Conservation (phyloP, 352 stramenopile species). For the Globisporangium emineosum region DNA sequence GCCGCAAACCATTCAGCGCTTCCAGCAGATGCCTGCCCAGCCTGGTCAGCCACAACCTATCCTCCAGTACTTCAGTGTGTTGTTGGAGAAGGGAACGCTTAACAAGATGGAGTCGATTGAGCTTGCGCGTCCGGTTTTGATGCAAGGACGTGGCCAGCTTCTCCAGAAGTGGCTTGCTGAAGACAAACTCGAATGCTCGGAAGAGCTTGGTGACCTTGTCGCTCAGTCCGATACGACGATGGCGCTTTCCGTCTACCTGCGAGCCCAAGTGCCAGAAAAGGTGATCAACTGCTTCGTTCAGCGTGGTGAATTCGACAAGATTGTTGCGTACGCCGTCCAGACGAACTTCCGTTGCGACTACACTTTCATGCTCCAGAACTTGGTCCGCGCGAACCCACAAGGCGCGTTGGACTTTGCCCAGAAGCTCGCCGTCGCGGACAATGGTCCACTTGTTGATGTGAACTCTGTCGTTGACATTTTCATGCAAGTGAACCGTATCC, state of each 20-base stretch:
- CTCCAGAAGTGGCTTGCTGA: constrained; percentile 99
- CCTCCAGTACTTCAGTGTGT: constrained; percentile 99
- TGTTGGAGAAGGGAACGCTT: constrained; percentile 97
- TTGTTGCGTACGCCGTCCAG: constrained; percentile 92
- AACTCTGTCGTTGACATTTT: constrained; percentile 99
- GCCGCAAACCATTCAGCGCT: constrained; percentile 97
- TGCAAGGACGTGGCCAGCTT: constrained; percentile 96
- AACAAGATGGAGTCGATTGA: constrained; percentile 99
- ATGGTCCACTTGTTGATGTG: constrained; percentile 96
- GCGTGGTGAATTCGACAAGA: constrained; percentile 99
- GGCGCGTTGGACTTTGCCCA: constrained; percentile 98
- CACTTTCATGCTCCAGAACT: constrained; percentile 98
- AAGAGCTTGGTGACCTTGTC: constrained; percentile 97
- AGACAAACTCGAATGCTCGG: constrained; percentile 98
- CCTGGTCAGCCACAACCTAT: constrained; percentile 96
- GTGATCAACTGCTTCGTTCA: constrained; percentile 99
- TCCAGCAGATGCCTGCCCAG: constrained; percentile 97
- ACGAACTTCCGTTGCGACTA: constrained; percentile 99
- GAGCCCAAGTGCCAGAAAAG: constrained; percentile 97
- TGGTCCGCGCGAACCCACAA: constrained; percentile 98
- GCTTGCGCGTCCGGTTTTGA: constrained; percentile 96
- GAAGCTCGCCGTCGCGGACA: constrained; percentile 95
- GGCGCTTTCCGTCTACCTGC: constrained; percentile 98
- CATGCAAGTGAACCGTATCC: constrained; percentile 98
- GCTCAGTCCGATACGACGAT: constrained; percentile 96